Percentiles rank a stretch among this genome's conserved stretches.
phyloP scores from a whole-genome alignment of 2,329 filamentous ascomycete genomes.

The Fusarium phyllophilum region DNA sequence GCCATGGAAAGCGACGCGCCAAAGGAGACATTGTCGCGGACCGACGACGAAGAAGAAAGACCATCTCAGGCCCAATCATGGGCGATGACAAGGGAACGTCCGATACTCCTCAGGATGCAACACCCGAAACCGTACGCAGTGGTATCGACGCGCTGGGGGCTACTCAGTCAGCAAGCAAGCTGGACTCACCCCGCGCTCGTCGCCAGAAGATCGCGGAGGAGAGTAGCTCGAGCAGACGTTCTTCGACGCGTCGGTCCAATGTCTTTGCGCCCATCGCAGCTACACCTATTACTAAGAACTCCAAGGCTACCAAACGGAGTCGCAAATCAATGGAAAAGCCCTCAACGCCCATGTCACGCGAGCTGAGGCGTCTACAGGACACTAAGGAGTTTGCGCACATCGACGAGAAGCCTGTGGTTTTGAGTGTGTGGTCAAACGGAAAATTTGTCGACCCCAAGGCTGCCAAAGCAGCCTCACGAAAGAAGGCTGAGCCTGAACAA shows the following conservation, averaged over 20 bases:
- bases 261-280: constrained; percentile 54
- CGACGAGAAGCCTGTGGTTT: constrained; percentile 65
- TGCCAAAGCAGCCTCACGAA: constrained; percentile 51
- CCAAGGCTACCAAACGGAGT: constrained; percentile 69
- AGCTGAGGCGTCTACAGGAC: constrained; percentile 68
- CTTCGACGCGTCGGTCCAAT: constrained; percentile 54
- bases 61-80: constrained; percentile 54
- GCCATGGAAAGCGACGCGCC: constrained; percentile 66
- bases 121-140: constrained; percentile 43
- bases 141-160: constrained; percentile 60
- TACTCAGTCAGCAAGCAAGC: constrained; percentile 55
- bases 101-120: constrained; percentile 21
- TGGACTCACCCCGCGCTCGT: constrained; percentile 48
- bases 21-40: constrained; percentile 61
- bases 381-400: constrained; percentile 70
- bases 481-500: constrained; percentile 47
- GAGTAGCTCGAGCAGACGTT: constrained; percentile 49
- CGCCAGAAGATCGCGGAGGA: constrained; percentile 45
- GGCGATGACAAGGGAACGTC: constrained; percentile 11
- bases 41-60: constrained; percentile 58
- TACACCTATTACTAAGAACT: constrained; percentile 59
- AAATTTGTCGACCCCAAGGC: constrained; percentile 65
- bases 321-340: constrained; percentile 64
- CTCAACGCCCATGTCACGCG: constrained; percentile 62
- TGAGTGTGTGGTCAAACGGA: constrained; percentile 73